phyloP scores from a whole-genome alignment of 371 early-diverging fungal genomes.

The Capillidium rhysosporum region DNA sequence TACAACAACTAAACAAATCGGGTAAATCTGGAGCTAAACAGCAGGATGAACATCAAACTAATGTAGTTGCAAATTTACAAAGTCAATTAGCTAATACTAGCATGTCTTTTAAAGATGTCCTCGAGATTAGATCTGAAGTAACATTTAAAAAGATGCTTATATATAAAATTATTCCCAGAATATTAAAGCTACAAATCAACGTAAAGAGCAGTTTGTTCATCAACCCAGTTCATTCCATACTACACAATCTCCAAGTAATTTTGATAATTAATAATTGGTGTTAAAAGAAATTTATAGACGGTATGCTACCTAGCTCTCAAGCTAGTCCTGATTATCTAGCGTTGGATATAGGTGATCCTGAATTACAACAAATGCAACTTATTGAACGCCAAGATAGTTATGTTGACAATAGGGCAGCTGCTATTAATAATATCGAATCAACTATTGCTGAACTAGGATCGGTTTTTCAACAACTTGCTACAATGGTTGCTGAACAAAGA shows the following conservation, averaged over 20 bases:
- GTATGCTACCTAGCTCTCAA: slow-evolving; percentile 6
- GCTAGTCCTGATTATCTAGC: slow-evolving; percentile 16
- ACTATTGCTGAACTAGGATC: slow-evolving; percentile 96
- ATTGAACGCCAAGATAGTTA: slow-evolving; percentile 24
- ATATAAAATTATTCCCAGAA: slow-evolving; percentile 25
- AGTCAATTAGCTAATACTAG: slow-evolving; percentile 75
- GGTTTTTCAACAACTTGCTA: slow-evolving; percentile 84
- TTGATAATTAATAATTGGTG: no score
- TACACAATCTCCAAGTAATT: not conserved
- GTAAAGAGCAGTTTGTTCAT: slow-evolving; percentile 25
- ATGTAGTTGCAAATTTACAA: slow-evolving; percentile 78
- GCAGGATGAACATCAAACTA: slow-evolving; percentile 74
- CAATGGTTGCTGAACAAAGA: slow-evolving; percentile 85
- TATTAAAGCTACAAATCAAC: slow-evolving; percentile 49
- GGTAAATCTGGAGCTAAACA: slow-evolving; percentile 32
- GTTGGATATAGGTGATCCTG: slow-evolving; percentile 16
- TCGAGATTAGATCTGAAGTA: slow-evolving; percentile 78
- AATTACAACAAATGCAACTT: slow-evolving; percentile 15
- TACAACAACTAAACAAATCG: slow-evolving; percentile 39
- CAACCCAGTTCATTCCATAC: slow-evolving; percentile 1
- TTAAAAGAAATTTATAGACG: no score
- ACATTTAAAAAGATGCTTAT: not conserved
- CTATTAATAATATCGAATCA: slow-evolving; percentile 87
- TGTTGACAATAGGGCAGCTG: slow-evolving; percentile 63
- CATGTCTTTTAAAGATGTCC: slow-evolving; percentile 74